Conservation (phyloP, 495 filamentous ascomycete genomes). For the Penicillium silybi region DNA sequence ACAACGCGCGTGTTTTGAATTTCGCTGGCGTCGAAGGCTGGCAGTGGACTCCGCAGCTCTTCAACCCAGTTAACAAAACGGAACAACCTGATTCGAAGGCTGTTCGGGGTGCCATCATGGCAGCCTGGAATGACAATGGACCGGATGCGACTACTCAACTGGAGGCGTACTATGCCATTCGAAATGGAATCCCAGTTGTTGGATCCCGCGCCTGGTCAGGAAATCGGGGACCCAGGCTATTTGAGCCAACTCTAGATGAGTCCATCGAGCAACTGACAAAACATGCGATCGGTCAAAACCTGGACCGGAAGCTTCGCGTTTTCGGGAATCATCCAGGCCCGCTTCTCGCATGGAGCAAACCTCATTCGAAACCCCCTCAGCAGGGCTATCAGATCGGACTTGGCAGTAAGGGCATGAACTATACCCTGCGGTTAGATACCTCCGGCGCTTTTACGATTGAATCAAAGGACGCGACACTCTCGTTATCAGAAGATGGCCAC, state of each 20-base stretch:
- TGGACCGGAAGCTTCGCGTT: slow-evolving; percentile 33
- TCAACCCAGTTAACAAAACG: slow-evolving; percentile 43
- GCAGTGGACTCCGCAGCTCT: slow-evolving; percentile 50
- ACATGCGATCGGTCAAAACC: slow-evolving; percentile 45
- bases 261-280: slow-evolving; percentile 35
- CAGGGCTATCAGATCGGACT: slow-evolving; percentile 18
- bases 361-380: background rate
- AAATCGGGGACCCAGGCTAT: slow-evolving; percentile 29
- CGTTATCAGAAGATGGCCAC: slow-evolving; percentile 22
- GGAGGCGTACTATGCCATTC: slow-evolving; percentile 51
- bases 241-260: slow-evolving; percentile 16
- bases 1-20: slow-evolving; percentile 43
- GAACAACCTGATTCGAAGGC: slow-evolving; percentile 26
- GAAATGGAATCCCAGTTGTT: slow-evolving; percentile 47
- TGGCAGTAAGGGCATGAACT: slow-evolving; percentile 52
- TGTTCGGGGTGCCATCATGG: slow-evolving; percentile 49
- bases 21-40: slow-evolving; percentile 38
- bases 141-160: slow-evolving; percentile 54
- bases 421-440: slow-evolving; percentile 38
- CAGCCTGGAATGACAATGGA: slow-evolving; percentile 56
- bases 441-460: slow-evolving; percentile 41
- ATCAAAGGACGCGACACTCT: slow-evolving; percentile 33
- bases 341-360: slow-evolving; percentile 8
- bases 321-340: background rate
- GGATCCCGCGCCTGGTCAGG: slow-evolving; percentile 46